These are phyloP conservation scores for Ganoderma sinense DNA, from an alignment of 1,284 basidiomycete genomes.

Conservation along the genomic window DNA sequence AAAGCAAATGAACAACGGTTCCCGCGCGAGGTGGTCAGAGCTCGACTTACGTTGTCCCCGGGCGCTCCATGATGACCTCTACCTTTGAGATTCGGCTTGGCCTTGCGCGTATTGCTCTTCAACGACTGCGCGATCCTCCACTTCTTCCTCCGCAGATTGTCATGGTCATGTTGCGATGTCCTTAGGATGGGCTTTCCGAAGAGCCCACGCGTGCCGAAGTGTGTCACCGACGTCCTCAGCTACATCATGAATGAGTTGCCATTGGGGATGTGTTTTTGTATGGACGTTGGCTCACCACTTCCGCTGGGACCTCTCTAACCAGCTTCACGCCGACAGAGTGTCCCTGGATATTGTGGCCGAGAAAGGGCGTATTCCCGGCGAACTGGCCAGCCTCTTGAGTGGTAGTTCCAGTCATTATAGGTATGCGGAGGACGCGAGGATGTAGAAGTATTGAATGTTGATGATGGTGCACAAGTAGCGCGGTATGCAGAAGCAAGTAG, in stretches of 20 bases:
- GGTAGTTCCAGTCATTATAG: not conserved
- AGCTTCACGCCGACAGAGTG: not conserved
- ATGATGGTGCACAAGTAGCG: not conserved
- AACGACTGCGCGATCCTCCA: not conserved
- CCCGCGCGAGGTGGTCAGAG: too few relatives aligned
- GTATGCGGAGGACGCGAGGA: not conserved
- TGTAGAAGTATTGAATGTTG: not conserved
- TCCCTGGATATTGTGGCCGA: not conserved
- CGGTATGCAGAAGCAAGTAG: too few relatives aligned
- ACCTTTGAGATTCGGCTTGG: too few relatives aligned
- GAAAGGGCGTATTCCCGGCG: not conserved
- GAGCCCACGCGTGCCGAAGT: not conserved
- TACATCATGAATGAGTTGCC: not conserved
- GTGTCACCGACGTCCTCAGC: not conserved
- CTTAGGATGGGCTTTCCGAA: not conserved
- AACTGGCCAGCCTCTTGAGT: not conserved
- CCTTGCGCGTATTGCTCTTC: not conserved
- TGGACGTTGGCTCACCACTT: not conserved
- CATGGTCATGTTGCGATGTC: not conserved
- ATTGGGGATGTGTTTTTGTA: not conserved
- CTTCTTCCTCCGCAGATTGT: not conserved
- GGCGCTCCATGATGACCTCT: too few relatives aligned
- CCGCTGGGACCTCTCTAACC: not conserved
- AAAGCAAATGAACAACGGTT: too few relatives aligned
- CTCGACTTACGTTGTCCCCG: too few relatives aligned